These are phyloP conservation scores for Plasmodium knowlesi DNA, from an alignment of 169 alveolate species.

Conservation along the genomic window DNA sequence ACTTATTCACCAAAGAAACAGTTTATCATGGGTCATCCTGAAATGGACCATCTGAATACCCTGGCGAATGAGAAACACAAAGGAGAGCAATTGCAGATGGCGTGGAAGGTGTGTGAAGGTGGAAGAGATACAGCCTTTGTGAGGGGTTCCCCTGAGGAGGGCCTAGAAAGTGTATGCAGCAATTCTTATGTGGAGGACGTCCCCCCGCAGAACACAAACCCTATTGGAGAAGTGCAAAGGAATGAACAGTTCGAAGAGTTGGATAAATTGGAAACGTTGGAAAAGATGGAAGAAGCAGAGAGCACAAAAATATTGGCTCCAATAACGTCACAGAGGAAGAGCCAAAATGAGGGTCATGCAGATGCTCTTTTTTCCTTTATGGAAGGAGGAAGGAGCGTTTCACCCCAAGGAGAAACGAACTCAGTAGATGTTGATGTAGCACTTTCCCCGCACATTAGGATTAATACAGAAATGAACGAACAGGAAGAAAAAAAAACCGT, in stretches of 20 bases:
- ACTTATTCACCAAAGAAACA: not conserved
- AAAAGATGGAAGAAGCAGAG: not conserved
- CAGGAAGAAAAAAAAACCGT: not conserved
- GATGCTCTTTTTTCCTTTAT: not conserved
- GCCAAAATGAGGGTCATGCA: not conserved
- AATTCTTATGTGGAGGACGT: not conserved
- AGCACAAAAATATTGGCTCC: not conserved
- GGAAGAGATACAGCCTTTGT: not conserved
- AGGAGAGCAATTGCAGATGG: not conserved
- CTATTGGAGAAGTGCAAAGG: not conserved
- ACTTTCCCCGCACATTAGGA: not conserved
- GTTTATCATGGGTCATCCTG: not conserved
- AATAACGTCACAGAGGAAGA: not conserved
- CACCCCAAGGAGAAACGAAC: not conserved
- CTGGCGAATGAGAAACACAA: not conserved
- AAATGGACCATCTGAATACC: not conserved
- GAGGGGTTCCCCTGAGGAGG: not conserved
- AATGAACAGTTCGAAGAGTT: not conserved
- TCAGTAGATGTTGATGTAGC: not conserved
- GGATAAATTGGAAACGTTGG: not conserved
- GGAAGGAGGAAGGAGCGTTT: not conserved
- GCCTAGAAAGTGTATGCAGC: not conserved
- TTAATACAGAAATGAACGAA: not conserved
- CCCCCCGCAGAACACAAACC: not conserved
- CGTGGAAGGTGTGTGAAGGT: not conserved